These are phyloP conservation scores for Diplosphaera chodatii DNA, from an alignment of 139 green algal genomes.

Conservation along the genomic window DNA sequence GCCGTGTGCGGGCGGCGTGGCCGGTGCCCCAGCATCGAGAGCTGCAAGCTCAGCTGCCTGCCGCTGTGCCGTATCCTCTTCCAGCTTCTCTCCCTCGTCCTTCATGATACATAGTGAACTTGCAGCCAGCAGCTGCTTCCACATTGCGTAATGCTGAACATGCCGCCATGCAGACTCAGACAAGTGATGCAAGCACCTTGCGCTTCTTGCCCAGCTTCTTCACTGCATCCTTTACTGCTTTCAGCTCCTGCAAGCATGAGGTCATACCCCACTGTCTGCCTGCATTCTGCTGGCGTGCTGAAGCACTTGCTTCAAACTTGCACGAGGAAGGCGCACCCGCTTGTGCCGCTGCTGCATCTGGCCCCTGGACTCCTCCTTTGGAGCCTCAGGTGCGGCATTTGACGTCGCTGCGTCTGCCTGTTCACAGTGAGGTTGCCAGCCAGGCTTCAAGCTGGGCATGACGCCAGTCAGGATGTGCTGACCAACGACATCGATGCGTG, in stretches of 20 bases:
- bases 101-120: conserved; percentile 3
- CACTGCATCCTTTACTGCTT: conserved; percentile 61
- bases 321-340: conserved; percentile 25
- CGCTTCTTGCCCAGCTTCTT: conserved; percentile 71
- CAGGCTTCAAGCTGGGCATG: no score
- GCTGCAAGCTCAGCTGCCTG: conserved; percentile 59
- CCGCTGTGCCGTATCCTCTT: conserved; percentile 42
- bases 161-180: no score
- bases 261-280: no score
- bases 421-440: no score
- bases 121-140: no score
- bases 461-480: no score
- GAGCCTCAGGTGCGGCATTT: no score
- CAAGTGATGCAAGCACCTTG: conserved; percentile 36
- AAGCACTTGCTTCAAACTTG: no score
- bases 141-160: no score
- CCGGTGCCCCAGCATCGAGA: conserved; percentile 28
- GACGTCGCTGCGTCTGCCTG: no score
- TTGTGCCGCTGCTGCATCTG: conserved; percentile 77
- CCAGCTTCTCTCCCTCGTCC: conserved; percentile 55
- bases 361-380: conserved; percentile 39
- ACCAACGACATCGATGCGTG: no score
- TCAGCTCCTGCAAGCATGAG: conserved; percentile 48
- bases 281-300: no score
- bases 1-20: conserved; percentile 10